phyloP scores from a whole-genome alignment of 306 rosid species.

The Parietaria judaica region DNA sequence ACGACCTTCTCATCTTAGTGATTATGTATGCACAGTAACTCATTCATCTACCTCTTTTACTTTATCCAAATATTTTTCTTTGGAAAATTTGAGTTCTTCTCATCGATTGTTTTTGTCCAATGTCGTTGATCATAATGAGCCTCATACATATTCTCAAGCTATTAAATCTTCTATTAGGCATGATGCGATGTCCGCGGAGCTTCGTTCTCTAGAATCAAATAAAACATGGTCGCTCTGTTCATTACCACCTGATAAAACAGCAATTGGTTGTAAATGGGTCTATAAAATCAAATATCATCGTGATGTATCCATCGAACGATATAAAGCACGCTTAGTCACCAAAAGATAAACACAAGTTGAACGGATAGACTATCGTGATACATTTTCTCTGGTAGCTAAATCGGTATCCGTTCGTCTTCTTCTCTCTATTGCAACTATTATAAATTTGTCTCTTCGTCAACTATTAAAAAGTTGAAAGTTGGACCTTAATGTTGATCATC shows the following conservation, averaged over 20 bases:
- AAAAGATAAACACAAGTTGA: conserved; percentile 1
- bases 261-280: conserved; percentile 8
- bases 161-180: background rate
- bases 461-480: no score
- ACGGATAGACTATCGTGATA: conserved; percentile 4
- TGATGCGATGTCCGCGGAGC: conserved; percentile 1
- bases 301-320: conserved; percentile 1
- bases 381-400: background rate
- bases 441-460: background rate
- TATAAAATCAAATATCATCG: conserved; percentile 6
- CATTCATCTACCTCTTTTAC: background rate
- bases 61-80: conserved; percentile 1
- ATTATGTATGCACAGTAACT: conserved; percentile 1
- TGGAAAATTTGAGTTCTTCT: background rate
- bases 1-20: background rate
- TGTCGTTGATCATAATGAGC: no score
- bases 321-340: background rate
- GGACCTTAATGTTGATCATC: no score
- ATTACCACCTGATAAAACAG: background rate
- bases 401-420: background rate
- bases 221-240: background rate
- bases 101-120: background rate
- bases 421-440: conserved; percentile 1
- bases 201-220: background rate
- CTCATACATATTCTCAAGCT: background rate